Evolutionary conservation across 192 early-diverging fungal species (phyloP), one percentile per base, ranked within the genome.

Genomic region (Backusella macrospora): DNA sequence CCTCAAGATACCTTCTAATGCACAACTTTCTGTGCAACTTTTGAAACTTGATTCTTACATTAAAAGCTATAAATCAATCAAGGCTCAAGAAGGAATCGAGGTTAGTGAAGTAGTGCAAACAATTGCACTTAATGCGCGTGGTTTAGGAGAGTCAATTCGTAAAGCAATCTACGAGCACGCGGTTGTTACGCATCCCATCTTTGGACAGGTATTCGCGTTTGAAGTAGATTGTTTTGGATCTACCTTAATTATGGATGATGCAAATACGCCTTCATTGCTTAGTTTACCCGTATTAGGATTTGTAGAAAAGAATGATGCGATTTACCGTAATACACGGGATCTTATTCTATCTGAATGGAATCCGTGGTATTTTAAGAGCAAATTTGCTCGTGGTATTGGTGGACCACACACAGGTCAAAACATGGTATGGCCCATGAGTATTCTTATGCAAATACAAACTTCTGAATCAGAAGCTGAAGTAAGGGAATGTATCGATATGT

Each of bases 221-320:
- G 91, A 92, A 75, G 83, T 89, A n/a, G 91, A 92, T 65, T 91
- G 91, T 26, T 92, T 85, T 62, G 90, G 91, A 14, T 88, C 86
- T 1, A 43, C 74, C 1, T 72, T 90, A 12, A 69, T 92, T 12
- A 91, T 91, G 87, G 91, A 92, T 71, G 91, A 92, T 62, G 91
- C 91, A 6, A 92, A 90, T 49, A 83, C 87, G 10, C 91, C 91
- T 2, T 83, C 86, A 6, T 83, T 92, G 6, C 68, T 92, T 7
- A 85, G 85, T 10, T 69, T 92, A 44, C 90, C 90, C 1, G 81
- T 88, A 23, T 70, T 91, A 10, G 91, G 87, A 0, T 92, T 90
- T 71, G 71, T 89, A 18, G 46, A 68, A 18, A 66, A 74, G 10
- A 62, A 55, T 21, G 85, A 92, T 46, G 62, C 83, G 13, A 55